Evolutionary conservation across 345 rosid species (phyloP).

Genomic region (Arabidopsis suecica): DNA sequence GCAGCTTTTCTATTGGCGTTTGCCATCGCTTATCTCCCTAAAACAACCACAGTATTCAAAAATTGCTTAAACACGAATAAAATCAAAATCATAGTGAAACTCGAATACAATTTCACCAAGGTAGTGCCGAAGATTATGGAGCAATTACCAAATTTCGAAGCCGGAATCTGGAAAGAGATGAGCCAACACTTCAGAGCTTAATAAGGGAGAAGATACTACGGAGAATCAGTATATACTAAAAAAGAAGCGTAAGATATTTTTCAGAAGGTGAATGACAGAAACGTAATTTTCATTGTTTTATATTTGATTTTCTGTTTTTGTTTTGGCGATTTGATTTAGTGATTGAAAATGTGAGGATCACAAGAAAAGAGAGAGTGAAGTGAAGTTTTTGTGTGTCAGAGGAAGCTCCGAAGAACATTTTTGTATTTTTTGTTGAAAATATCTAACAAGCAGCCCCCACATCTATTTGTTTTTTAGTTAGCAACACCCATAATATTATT

Average conservation of each 20-base stretch:
- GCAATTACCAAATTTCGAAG: conserved; percentile 6
- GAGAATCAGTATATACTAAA: conserved; percentile 38
- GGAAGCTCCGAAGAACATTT: conserved; percentile 18
- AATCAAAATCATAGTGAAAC: neutral
- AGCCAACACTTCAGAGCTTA: conserved; percentile 7
- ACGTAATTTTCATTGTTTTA: conserved; percentile 1
- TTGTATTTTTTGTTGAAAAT: conserved; percentile 27
- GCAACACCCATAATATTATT: conserved; percentile 22
- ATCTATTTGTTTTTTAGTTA: conserved; percentile 17
- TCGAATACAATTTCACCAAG: neutral
- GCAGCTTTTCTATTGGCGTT: conserved; percentile 47
- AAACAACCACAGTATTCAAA: neutral
- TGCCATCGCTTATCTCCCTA: conserved; percentile 50
- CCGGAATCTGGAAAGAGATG: conserved; percentile 6
- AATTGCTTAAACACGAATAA: neutral
- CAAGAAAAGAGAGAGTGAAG: conserved; percentile 33
- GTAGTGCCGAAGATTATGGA: neutral
- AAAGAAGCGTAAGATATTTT: conserved; percentile 27
- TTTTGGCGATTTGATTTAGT: neutral
- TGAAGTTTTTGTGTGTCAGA: neutral
- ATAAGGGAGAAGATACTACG: conserved; percentile 15
- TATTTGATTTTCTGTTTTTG: conserved; percentile 13
- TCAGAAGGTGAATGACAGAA: conserved; percentile 20
- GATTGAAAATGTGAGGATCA: conserved; percentile 46
- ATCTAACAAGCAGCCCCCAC: conserved; percentile 29